Conservation (phyloP, 2,329 filamentous ascomycete genomes). For the Alternaria sp. region DNA sequence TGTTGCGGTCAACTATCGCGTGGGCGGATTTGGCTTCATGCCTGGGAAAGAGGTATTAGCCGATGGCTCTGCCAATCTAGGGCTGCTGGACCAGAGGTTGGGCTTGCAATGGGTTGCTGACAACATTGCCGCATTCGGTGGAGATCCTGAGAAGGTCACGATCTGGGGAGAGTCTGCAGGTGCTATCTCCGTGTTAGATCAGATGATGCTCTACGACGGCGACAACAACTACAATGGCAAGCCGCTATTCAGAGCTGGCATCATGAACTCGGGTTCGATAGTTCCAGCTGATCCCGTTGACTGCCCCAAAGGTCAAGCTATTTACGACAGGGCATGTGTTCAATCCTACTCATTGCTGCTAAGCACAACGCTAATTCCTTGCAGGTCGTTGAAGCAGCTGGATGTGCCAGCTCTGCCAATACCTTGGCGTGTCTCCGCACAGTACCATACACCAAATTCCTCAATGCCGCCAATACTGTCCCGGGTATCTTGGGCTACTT, state of each 20-base stretch:
- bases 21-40: conserved; percentile 77
- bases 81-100: conserved; percentile 74
- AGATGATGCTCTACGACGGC: conserved; percentile 76
- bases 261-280: conserved; percentile 65
- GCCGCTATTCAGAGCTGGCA: conserved; percentile 75
- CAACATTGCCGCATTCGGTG: conserved; percentile 79
- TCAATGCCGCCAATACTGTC: conserved; percentile 72
- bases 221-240: conserved; percentile 77
- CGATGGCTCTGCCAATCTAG: conserved; percentile 73
- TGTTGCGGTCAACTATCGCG: conserved; percentile 79
- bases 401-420: conserved; percentile 52
- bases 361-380: conserved; percentile 62
- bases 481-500: conserved; percentile 71
- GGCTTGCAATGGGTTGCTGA: conserved; percentile 79
- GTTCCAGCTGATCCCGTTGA: conserved; percentile 63
- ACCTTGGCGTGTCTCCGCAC: conserved; percentile 58
- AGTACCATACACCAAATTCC: conserved; percentile 55
- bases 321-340: conserved; percentile 57
- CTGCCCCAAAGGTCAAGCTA: conserved; percentile 67
- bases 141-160: conserved; percentile 78
- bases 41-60: conserved; percentile 70
- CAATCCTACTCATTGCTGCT: neutral
- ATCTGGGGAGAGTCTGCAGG: conserved; percentile 72
- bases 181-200: conserved; percentile 74
- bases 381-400: conserved; percentile 54